Percentiles rank a stretch among this genome's conserved stretches.
Evolutionary conservation across 345 rosid species (phyloP).

Genomic region (Viola odorata): DNA sequence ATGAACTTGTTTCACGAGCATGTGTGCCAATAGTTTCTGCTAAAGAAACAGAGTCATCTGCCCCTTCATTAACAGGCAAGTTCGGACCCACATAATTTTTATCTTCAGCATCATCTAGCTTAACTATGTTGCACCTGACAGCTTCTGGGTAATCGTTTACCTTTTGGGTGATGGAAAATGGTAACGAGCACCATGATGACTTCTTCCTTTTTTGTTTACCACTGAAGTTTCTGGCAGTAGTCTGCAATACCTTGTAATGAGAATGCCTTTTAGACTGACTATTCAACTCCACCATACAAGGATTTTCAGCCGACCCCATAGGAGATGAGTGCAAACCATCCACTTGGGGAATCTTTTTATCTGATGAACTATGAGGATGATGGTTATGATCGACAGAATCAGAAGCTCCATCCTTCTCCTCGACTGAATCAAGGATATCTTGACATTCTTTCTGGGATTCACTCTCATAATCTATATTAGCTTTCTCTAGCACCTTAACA

Average conservation of each 20-base stretch:
- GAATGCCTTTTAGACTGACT: slow-evolving; percentile 29
- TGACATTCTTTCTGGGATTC: slow-evolving; percentile 92
- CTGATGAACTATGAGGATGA: slow-evolving; percentile 28
- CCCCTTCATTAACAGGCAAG: slow-evolving; percentile 25
- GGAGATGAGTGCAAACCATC: slow-evolving; percentile 33
- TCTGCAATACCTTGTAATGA: slow-evolving; percentile 20
- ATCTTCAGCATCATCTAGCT: slow-evolving; percentile 24
- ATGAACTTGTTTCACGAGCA: slow-evolving; percentile 25
- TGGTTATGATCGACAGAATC: slow-evolving; percentile 19
- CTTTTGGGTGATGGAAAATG: slow-evolving; percentile 35
- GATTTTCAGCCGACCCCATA: slow-evolving; percentile 33
- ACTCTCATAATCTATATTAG: slow-evolving; percentile 63
- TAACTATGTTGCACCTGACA: slow-evolving; percentile 17
- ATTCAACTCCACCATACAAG: slow-evolving; percentile 33
- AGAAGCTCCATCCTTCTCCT: slow-evolving; percentile 42
- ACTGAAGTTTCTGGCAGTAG: slow-evolving; percentile 21
- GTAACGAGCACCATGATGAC: slow-evolving; percentile 63
- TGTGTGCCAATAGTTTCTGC: slow-evolving; percentile 23
- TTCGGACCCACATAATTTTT: slow-evolving; percentile 17
- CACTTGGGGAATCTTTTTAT: slow-evolving; percentile 36
- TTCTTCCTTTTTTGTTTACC: slow-evolving; percentile 33
- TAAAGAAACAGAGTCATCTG: slow-evolving; percentile 24
- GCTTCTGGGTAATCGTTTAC: slow-evolving; percentile 29
- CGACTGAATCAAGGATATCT: slow-evolving; percentile 91
- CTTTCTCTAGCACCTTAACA: slow-evolving; percentile 71